Base-by-base conservation (phyloP, 2,329 filamentous ascomycete species). In the Aaosphaeria pasadenensis region DNA sequence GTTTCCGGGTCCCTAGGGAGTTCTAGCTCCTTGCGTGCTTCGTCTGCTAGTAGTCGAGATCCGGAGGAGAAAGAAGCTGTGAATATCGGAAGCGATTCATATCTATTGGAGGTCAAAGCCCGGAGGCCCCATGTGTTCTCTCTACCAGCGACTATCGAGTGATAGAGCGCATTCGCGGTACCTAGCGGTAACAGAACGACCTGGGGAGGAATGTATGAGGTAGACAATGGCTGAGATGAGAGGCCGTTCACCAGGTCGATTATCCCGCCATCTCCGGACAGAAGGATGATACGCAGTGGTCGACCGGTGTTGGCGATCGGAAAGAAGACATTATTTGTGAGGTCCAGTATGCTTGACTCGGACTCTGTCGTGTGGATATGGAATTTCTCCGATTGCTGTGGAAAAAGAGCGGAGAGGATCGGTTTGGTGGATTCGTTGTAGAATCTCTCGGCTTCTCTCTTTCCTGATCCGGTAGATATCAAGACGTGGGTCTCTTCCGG, bases 241-340 rank as follows among this genome's bases (percentile, higher is more conserved):
- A 87, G 76, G 3, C 80, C 81, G 63, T 96, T 95, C 50, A 96
- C 76, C 1, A 94, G 75, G 58, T 97, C 92, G 13, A 91, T 80
- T 2, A 95, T 70, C 5, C 91, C 92, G 11, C 92, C 92, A 67
- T 97, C 92, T 5, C 92, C 92, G 43, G 88, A 92, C 5, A 96
- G 77, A 9, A 97, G 78, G 30, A 96, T 71, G 29, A 96, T 77
- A 0, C 85, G 61, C 2, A 69, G 49, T 0, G 38, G 30, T 2
- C 36, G 50, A 6, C 65, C 65, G 84, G 62, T 46, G 48, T 75
- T 76, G 11, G 82, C 82, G 35, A 65, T 63, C 2, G 74, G 71
- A 9, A 81, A 69, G 52, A 85, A 72, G 24, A 68, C 60, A 36
- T 64, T 57, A 44, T 60, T 72, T 0, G 86, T 81, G 45, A 95